Evolutionary conservation across 108 stramenopile species (phyloP).

Genomic region (Skeletonema menzelii): DNA sequence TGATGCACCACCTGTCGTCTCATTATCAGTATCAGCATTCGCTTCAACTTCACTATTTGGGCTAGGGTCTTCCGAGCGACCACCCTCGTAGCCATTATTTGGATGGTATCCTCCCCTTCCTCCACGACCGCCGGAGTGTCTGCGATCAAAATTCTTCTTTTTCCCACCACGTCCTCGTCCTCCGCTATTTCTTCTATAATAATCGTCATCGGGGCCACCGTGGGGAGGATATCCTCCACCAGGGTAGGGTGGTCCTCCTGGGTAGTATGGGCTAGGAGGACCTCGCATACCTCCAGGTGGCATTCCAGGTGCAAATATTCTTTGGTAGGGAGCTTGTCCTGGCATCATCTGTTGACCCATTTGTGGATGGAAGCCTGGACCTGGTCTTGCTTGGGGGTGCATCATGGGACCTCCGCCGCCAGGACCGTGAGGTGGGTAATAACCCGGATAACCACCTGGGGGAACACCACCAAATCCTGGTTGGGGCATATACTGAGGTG

Average conservation of each 20-base stretch:
- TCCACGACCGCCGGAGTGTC: conserved; percentile 11
- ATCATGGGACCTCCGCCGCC: conserved; percentile 32
- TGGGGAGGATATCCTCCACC: conserved; percentile 5
- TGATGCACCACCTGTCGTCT: conserved; percentile 5
- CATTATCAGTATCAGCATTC: neutral
- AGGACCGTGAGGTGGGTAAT: conserved; percentile 18
- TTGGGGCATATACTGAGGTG: conserved; percentile 41
- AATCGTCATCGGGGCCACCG: conserved; percentile 23
- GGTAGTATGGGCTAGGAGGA: conserved; percentile 16
- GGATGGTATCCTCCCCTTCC: conserved; percentile 3
- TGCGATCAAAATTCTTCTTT: conserved; percentile 11
- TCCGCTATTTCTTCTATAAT: conserved; percentile 6
- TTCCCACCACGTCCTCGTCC: conserved; percentile 7
- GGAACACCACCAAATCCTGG: conserved; percentile 41
- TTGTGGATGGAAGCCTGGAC: conserved; percentile 59
- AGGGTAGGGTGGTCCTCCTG: conserved; percentile 10
- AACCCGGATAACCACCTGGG: conserved; percentile 37
- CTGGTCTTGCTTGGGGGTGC: conserved; percentile 27
- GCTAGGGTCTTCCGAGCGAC: neutral
- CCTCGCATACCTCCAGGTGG: conserved; percentile 7
- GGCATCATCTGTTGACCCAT: conserved; percentile 38
- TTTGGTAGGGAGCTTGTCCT: conserved; percentile 16
- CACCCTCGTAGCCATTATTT: conserved; percentile 4
- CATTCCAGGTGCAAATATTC: conserved; percentile 23
- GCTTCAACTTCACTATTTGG: conserved; percentile 1